Conservation (phyloP, 129 eudicot species). For the Helichrysum umbraculigerum region DNA sequence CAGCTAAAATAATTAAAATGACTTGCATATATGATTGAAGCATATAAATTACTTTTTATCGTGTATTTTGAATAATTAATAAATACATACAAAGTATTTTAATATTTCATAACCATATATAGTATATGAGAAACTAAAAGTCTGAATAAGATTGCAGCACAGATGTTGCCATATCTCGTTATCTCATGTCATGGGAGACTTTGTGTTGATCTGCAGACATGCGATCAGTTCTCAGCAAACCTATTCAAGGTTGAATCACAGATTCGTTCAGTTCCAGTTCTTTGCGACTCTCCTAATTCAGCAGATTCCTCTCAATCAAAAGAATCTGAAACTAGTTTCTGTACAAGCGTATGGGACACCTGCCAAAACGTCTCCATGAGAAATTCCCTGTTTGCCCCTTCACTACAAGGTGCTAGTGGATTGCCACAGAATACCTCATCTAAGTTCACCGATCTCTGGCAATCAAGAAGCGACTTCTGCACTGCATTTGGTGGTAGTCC, state of each 20-base stretch:
- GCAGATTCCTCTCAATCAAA: constrained; percentile 37
- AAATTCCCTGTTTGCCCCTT: constrained; percentile 81
- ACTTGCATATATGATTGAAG: no score
- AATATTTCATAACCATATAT: not conserved
- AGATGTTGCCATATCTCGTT: not conserved
- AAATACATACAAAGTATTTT: not conserved
- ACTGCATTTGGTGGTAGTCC: constrained; percentile 58
- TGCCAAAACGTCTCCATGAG: constrained; percentile 54
- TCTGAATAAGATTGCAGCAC: constrained; percentile 2
- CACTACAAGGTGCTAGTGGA: constrained; percentile 55
- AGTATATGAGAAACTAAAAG: not conserved
- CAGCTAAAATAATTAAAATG: no score
- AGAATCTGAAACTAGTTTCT: constrained; percentile 43
- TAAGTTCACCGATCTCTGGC: constrained; percentile 74
- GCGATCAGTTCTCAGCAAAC: constrained; percentile 81
- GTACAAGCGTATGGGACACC: constrained; percentile 67
- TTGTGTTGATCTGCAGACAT: constrained; percentile 50
- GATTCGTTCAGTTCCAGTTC: constrained; percentile 60
- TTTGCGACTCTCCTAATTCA: constrained; percentile 62
- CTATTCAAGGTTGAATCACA: constrained; percentile 48
- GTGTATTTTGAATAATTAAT: not conserved
- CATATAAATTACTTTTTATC: no score
- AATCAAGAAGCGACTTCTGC: constrained; percentile 68
- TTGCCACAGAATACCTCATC: constrained; percentile 57
- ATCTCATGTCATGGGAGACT: not conserved